phyloP scores from a whole-genome alignment of 129 eudicot species.

The sunflower (Helianthus annuus) region HanXRQr2.0-SUNRISE NC_035441.2:40838387-40838886 shows the following conservation, averaged over 20 bases:
- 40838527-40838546: too few relatives aligned
- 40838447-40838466: too few relatives aligned
- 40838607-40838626: neutral
- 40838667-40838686: conserved; percentile 79
- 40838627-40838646: conserved; percentile 6
- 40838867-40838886: conserved; percentile 8
- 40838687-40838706: conserved; percentile 98
- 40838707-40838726: conserved; percentile 79
- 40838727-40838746: conserved; percentile 58
- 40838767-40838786: conserved; percentile 93
- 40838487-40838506: too few relatives aligned
- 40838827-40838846: neutral
- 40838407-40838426: too few relatives aligned
- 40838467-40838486: too few relatives aligned
- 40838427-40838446: too few relatives aligned
- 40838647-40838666: neutral
- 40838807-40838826: conserved; percentile 2
- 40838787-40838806: conserved; percentile 54
- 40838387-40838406: too few relatives aligned
- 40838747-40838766: conserved; percentile 90
- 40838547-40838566: too few relatives aligned
- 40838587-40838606: too few relatives aligned
- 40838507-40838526: too few relatives aligned
- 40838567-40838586: too few relatives aligned
- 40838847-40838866: neutral